Base-by-base conservation (phyloP, 768 basidiomycete species). In the Leccinellum luteum region DNA sequence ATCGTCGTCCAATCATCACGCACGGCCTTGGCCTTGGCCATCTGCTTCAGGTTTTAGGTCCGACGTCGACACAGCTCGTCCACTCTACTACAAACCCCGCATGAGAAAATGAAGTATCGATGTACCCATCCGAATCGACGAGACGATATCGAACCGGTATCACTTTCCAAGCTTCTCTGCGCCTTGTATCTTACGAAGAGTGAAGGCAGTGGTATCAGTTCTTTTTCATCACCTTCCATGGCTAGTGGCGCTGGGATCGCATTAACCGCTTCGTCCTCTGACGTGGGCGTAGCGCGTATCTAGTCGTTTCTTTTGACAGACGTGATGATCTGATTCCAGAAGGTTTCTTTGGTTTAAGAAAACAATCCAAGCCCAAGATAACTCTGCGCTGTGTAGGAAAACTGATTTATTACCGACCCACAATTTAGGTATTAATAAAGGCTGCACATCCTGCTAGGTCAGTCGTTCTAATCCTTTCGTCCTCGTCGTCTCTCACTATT, bases 1-100 rank as follows among this genome's bases (percentile, higher is more conserved):
- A n/a, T n/a, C n/a, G n/a, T n/a, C n/a, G n/a, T 32, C 82, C n/a
- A n/a, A n/a, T 84, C 82, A 59, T 85, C 83, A 15, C 69, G 71
- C 19, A 78, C 72, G n/a, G 15, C 25, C 51, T 57, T n/a, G n/a
- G n/a, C n/a, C n/a, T n/a, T 62, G 28, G 21, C 10, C 2, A 10
- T 27, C 54, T 17, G 34, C 15, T 35, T 17, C 35, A 48, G 12
- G 8, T 56, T 47, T 49, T 19, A 55, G 31, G 35, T 41, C 34
- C 32, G 58, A 48, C 3, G n/a, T n/a, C n/a, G n/a, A n/a, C n/a
- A n/a, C n/a, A n/a, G n/a, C n/a, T n/a, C 45, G 59, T 31, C 7
- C 34, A 35, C 50, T 35, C 27, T 8, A 44, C 64, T 65, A 43
- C 31, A 34, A 44, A 25, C 15, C 6, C 7, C 44, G 14, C 44